These are phyloP conservation scores for Aspergillus tubingensis DNA, from an alignment of 2,329 filamentous ascomycete genomes.

Conservation along the genomic window DNA sequence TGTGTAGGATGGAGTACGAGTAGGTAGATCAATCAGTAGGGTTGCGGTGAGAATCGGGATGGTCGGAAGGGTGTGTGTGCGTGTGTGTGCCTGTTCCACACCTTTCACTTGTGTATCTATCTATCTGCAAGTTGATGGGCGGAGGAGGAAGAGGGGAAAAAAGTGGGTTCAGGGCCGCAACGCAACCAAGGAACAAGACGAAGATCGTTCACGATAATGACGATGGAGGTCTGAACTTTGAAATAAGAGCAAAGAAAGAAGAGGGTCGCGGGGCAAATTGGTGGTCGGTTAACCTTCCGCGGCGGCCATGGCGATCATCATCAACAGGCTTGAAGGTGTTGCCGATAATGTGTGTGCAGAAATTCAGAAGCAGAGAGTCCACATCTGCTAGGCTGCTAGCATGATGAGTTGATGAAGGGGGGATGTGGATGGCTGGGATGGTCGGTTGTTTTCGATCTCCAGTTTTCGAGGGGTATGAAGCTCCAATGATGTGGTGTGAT, in stretches of 20 bases:
- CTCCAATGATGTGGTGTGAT: too few species aligned
- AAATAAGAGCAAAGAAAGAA: not conserved
- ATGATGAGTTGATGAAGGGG: not conserved
- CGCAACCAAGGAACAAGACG: not conserved
- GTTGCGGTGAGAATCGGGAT: not conserved
- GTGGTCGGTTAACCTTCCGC: constrained; percentile 12
- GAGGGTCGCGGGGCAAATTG: constrained; percentile 1
- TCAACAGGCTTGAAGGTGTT: not conserved
- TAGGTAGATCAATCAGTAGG: too few species aligned
- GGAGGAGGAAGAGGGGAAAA: not conserved
- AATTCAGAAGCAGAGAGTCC: not conserved
- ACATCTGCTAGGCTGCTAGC: not conserved
- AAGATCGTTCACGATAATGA: constrained; percentile 6
- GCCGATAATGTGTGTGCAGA: not conserved
- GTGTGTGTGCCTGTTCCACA: not conserved
- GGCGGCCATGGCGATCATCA: not conserved
- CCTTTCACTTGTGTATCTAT: not conserved
- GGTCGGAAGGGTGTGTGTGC: not conserved
- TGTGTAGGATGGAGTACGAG: too few species aligned
- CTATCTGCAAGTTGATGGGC: too few species aligned
- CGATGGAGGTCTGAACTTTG: constrained; percentile 1
- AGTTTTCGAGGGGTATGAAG: not conserved
- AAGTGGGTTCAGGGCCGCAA: not conserved
- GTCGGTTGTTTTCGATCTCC: not conserved
- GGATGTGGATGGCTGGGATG: too few species aligned